phyloP scores from a whole-genome alignment of 257 asterid genomes.

The Plantago major region DNA sequence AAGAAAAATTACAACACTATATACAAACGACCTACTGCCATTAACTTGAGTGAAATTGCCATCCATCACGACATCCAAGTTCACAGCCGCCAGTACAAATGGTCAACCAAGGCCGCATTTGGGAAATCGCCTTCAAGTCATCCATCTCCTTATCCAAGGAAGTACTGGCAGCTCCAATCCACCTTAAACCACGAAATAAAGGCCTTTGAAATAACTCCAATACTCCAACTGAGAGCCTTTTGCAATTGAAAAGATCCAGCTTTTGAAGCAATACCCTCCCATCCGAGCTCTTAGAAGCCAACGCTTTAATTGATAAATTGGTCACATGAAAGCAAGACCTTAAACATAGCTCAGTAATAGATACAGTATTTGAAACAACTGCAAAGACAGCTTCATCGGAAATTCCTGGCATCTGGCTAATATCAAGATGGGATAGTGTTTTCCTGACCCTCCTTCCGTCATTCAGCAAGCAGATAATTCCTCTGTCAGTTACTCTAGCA shows the following conservation, averaged over 20 bases:
- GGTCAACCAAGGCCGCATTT: conserved; percentile 56
- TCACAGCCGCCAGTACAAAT: conserved; percentile 75
- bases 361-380: conserved; percentile 38
- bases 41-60: conserved; percentile 49
- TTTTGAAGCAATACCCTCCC: conserved; percentile 32
- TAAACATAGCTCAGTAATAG: conserved; percentile 59
- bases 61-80: conserved; percentile 76
- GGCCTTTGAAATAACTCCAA: conserved; percentile 33
- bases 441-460: conserved; percentile 41
- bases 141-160: conserved; percentile 31
- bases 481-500: conserved; percentile 54
- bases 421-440: conserved; percentile 47
- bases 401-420: conserved; percentile 67
- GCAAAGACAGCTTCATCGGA: conserved; percentile 54
- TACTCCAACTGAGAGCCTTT: conserved; percentile 34
- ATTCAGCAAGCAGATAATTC: conserved; percentile 43
- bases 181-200: conserved; percentile 45
- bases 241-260: conserved; percentile 57
- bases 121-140: conserved; percentile 24
- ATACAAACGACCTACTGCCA: neutral
- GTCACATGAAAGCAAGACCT: conserved; percentile 66
- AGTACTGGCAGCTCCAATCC: conserved; percentile 74
- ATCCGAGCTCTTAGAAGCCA: conserved; percentile 37
- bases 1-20: neutral
- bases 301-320: conserved; percentile 30